Conservation (phyloP, 2,329 filamentous ascomycete species). For the Cytospora piceicola region DNA sequence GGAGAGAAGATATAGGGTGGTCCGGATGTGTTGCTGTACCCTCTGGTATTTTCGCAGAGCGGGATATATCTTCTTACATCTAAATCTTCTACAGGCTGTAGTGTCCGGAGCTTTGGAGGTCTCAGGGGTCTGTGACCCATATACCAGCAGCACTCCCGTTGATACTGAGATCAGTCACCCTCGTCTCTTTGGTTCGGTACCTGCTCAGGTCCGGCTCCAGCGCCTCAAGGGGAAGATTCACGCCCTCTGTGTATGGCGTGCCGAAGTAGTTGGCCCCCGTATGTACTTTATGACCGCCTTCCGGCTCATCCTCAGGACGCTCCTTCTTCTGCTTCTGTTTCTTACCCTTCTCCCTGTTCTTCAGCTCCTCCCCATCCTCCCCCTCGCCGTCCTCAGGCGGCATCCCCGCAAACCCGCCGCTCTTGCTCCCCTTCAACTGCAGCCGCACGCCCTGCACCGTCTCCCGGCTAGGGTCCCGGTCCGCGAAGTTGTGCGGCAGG, state of each 20-base stretch:
- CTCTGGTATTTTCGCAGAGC: no score
- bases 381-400: conserved; percentile 14
- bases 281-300: conserved; percentile 21
- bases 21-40: no score
- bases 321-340: conserved; percentile 2
- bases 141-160: conserved; percentile 32
- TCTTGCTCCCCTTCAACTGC: conserved; percentile 30
- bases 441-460: conserved; percentile 35
- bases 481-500: conserved; percentile 45
- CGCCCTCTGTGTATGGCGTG: conserved; percentile 30
- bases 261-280: conserved; percentile 32
- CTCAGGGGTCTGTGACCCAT: conserved; percentile 19
- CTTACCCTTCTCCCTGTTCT: conserved; percentile 9
- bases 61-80: neutral
- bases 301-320: neutral
- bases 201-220: conserved; percentile 28
- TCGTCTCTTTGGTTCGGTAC: conserved; percentile 29
- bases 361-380: conserved; percentile 12
- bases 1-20: no score
- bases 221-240: conserved; percentile 22
- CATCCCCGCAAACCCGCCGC: conserved; percentile 29
- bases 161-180: conserved; percentile 31
- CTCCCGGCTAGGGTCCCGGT: conserved; percentile 42
- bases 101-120: no score
- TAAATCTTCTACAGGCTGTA: neutral